phyloP scores from a whole-genome alignment of 352 stramenopile species.

The Saprolegnia diclina region DNA sequence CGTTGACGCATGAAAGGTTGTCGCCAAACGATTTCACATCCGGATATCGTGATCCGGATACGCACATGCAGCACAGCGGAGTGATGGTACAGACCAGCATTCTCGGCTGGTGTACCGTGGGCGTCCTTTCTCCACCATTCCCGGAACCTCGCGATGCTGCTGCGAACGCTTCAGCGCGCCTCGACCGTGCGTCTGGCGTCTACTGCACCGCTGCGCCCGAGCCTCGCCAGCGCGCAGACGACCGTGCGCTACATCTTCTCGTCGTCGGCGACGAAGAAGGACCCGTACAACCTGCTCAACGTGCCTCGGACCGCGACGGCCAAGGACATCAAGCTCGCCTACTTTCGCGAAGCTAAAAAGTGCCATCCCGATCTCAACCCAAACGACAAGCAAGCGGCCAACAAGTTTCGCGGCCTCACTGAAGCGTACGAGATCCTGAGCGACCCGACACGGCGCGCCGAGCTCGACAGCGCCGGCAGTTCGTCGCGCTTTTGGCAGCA shows the following conservation, averaged over 20 bases:
- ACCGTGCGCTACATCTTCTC: slow-evolving; percentile 14
- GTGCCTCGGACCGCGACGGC: slow-evolving; percentile 17
- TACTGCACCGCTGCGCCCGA: background rate
- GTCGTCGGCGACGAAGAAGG: background rate
- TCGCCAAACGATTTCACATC: too few relatives aligned
- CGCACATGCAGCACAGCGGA: background rate
- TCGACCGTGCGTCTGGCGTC: background rate
- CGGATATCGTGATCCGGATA: background rate
- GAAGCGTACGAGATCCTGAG: slow-evolving; percentile 27
- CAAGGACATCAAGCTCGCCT: slow-evolving; percentile 28
- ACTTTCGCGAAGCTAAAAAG: slow-evolving; percentile 28
- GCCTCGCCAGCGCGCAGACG: background rate
- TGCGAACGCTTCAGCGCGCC: slow-evolving; percentile 6
- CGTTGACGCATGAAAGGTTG: too few relatives aligned
- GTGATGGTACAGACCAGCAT: slow-evolving; percentile 7
- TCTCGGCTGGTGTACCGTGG: background rate
- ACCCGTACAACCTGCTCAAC: slow-evolving; percentile 24
- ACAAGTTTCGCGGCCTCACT: slow-evolving; percentile 15
- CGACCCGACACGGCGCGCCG: slow-evolving; percentile 15
- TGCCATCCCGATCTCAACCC: slow-evolving; percentile 29
- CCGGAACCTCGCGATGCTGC: slow-evolving; percentile 1
- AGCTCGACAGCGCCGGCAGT: slow-evolving; percentile 10
- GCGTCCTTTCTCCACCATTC: background rate
- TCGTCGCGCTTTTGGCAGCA: background rate
- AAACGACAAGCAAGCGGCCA: slow-evolving; percentile 10